Conservation (phyloP, 2,329 filamentous ascomycete species). For the Exophiala sp. region DNA sequence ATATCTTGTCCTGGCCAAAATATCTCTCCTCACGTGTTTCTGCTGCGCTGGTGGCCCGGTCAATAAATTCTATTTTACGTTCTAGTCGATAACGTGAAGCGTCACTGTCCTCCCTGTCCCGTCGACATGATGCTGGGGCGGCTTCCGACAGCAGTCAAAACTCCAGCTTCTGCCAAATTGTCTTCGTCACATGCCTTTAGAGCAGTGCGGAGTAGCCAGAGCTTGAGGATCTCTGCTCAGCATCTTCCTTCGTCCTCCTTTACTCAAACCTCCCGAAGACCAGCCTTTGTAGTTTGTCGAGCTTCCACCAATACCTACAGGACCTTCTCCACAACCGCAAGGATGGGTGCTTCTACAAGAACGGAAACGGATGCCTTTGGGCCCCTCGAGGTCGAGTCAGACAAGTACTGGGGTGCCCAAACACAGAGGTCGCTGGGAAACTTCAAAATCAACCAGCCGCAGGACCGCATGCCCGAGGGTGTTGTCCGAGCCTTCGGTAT, state of each 20-base stretch:
- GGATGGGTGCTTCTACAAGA: conserved; percentile 51
- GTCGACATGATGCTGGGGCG: conserved; percentile 17
- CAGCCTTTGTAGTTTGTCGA: conserved; percentile 2
- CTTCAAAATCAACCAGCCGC: conserved; percentile 98
- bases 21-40: neutral
- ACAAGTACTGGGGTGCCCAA: conserved; percentile 85
- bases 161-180: conserved; percentile 11
- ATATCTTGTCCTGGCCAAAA: neutral
- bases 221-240: conserved; percentile 16
- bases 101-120: neutral
- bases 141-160: conserved; percentile 10
- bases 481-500: conserved; percentile 94
- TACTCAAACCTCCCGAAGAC: conserved; percentile 12
- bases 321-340: conserved; percentile 23
- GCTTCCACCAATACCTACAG: conserved; percentile 8
- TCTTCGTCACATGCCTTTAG: conserved; percentile 19
- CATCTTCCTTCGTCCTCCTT: conserved; percentile 16
- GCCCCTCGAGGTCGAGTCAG: conserved; percentile 71
- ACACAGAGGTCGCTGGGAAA: conserved; percentile 74
- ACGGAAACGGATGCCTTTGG: conserved; percentile 97
- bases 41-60: too few relatives aligned
- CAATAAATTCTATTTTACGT: too few relatives aligned
- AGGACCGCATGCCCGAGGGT: conserved; percentile 94
- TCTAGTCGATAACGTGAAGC: neutral
- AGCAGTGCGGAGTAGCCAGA: conserved; percentile 25